These are phyloP conservation scores for Lumnitzera racemosa DNA, from an alignment of 345 rosid species.

Conservation along the genomic window DNA sequence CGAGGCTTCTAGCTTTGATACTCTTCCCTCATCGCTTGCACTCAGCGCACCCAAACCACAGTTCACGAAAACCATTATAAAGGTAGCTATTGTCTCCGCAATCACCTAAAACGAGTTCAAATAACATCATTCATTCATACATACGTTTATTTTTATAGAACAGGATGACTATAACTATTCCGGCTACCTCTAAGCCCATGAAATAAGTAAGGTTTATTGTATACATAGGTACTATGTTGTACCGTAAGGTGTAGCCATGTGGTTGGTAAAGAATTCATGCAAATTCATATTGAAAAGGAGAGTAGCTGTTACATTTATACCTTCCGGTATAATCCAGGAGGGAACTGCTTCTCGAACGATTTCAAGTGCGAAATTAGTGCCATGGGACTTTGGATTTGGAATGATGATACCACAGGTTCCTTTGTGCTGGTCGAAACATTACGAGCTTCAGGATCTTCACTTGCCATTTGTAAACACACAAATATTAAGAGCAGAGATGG, in stretches of 20 bases:
- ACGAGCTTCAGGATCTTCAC: too few relatives aligned
- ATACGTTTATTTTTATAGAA: not conserved
- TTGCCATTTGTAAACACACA: too few relatives aligned
- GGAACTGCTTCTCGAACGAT: slow-evolving; percentile 14
- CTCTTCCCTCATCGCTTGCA: slow-evolving; percentile 16
- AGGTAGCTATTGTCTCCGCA: slow-evolving; percentile 45
- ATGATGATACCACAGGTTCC: not conserved
- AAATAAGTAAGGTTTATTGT: not conserved
- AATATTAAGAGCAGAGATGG: too few relatives aligned
- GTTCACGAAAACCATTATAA: slow-evolving; percentile 42
- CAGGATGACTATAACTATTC: not conserved
- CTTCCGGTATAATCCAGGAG: slow-evolving; percentile 30
- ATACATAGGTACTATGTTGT: too few relatives aligned
- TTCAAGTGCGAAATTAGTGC: not conserved
- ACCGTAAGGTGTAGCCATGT: too few relatives aligned
- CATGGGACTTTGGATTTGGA: slow-evolving; percentile 1
- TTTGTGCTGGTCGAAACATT: too few relatives aligned
- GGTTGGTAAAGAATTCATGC: not conserved
- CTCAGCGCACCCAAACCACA: slow-evolving; percentile 38
- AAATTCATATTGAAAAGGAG: too few relatives aligned
- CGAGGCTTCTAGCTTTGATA: slow-evolving; percentile 42
- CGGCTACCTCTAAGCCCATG: not conserved
- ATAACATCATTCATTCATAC: too few relatives aligned
- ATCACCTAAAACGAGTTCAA: slow-evolving; percentile 18
- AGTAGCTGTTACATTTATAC: slow-evolving; percentile 6